Base-by-base conservation (phyloP, 1,139 yeast genomes). In the Diutina neorugosa region DNA sequence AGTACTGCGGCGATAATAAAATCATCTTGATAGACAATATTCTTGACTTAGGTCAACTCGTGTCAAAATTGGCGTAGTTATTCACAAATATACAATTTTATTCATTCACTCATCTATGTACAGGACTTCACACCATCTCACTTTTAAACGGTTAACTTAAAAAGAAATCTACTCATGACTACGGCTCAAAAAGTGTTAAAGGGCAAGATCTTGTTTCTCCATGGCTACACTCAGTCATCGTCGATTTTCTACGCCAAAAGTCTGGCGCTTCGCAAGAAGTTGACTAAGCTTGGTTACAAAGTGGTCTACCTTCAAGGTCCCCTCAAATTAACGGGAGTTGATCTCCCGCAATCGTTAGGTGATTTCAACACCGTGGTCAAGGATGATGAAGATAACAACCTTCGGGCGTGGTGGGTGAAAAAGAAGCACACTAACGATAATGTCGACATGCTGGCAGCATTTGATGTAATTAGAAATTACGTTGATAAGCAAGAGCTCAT, bases 171-270 rank as follows among this genome's bases (percentile, higher is more conserved):
- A 4, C 6, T 7, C 25, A 43, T 43, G 46, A 43, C 46, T 19
- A 12, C 46, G n/a, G 16, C 25, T 3, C 23, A 16, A 43, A 43
- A 43, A 43, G 46, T 43, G 5, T 21, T 37, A 1, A 50, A 51
- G 18, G 52, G 44, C 4, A 42, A 43, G 31, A 42, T 51, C 16
- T 16, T 75, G 47, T 73, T 75, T 58, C 62, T 74, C 12, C 79
- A 74, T 53, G 79, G 79, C 4, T 74, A 66, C 57, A 70, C 78
- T 18, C 79, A 74, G 58, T 64, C 71, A 18, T 66, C 77, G 1
- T 65, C 71, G 50, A 64, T 71, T n/a, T 74, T 74, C 62, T 73
- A 74, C 55, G 75, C 77, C 54, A 74, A 74, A 57, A 69, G 77
- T 0, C 71, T 77, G 20, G 78, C 78, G 1, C 65, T 74, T 37